Conservation (phyloP, 371 early-diverging fungal genomes). For the Mortierella sp. region DNA sequence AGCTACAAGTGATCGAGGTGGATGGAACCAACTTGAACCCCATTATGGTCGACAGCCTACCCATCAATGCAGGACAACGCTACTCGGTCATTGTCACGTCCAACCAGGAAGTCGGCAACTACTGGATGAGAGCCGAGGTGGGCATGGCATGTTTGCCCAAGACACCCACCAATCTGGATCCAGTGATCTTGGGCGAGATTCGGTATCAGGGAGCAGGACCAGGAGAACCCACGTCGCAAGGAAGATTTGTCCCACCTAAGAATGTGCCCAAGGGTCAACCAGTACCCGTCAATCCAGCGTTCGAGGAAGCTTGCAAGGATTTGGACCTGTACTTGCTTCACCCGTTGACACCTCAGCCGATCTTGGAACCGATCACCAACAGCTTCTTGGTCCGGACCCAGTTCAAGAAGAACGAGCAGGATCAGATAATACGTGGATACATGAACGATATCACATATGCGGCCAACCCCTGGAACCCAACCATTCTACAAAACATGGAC, state of each 20-base stretch:
- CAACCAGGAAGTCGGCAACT: constrained; percentile 48
- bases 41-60: constrained; percentile 49
- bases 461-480: constrained; percentile 41
- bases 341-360: constrained; percentile 44
- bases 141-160: constrained; percentile 35
- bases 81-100: constrained; percentile 54
- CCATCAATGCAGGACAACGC: constrained; percentile 53
- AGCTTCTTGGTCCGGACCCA: constrained; percentile 35
- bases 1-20: constrained; percentile 49
- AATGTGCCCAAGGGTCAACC: constrained; percentile 4
- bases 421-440: constrained; percentile 33
- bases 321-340: constrained; percentile 49
- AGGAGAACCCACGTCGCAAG: constrained; percentile 35
- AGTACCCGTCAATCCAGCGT: constrained; percentile 46
- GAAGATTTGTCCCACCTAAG: constrained; percentile 28
- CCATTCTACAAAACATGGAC: constrained; percentile 39
- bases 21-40: constrained; percentile 52
- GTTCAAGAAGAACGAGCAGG: constrained; percentile 37
- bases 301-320: constrained; percentile 46
- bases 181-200: constrained; percentile 48
- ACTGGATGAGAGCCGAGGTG: constrained; percentile 53
- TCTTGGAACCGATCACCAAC: constrained; percentile 49
- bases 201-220: constrained; percentile 53
- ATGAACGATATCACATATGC: constrained; percentile 45
- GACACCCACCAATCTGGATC: constrained; percentile 29